Conservation (phyloP, 2,329 filamentous ascomycete genomes). For the Fusarium falciforme region DNA sequence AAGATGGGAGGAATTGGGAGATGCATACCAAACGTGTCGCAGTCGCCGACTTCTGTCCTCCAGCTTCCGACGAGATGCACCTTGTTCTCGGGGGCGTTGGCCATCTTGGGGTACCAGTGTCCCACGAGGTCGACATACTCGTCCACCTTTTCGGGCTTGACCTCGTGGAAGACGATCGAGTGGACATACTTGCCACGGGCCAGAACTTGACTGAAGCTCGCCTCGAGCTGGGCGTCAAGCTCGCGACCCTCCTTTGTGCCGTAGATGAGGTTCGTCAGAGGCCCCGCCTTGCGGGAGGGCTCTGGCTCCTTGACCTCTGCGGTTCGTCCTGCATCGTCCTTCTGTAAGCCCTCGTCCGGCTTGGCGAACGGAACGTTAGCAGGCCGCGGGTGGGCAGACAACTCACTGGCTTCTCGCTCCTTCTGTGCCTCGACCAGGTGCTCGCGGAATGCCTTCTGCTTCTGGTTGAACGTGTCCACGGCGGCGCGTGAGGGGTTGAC, state of each 20-base stretch:
- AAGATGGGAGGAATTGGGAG: neutral
- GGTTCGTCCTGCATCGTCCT: constrained; percentile 53
- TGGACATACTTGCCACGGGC: constrained; percentile 98
- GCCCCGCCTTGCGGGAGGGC: constrained; percentile 74
- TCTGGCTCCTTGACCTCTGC: constrained; percentile 68
- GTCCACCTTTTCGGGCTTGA: constrained; percentile 94
- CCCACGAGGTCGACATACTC: constrained; percentile 93
- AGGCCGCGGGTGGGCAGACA: constrained; percentile 54
- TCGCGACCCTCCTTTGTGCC: constrained; percentile 95
- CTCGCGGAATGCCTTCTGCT: constrained; percentile 89
- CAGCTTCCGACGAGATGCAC: constrained; percentile 97
- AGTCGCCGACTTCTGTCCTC: constrained; percentile 97
- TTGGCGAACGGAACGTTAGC: constrained; percentile 58
- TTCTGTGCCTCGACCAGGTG: constrained; percentile 80
- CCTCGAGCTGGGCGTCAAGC: constrained; percentile 94
- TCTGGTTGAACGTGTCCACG: constrained; percentile 80
- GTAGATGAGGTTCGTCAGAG: constrained; percentile 91
- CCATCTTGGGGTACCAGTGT: constrained; percentile 92
- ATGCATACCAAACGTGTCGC: constrained; percentile 89
- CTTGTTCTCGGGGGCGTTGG: constrained; percentile 85
- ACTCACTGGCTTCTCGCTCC: constrained; percentile 87
- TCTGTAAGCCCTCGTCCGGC: constrained; percentile 53
- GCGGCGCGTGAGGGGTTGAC: constrained; percentile 74
- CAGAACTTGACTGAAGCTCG: constrained; percentile 93
- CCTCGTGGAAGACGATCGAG: constrained; percentile 95